Evolutionary conservation across 352 stramenopile genomes (phyloP), one percentile per base, ranked within the genome.

Genomic region (Stephanocyclus meneghinianus): DNA sequence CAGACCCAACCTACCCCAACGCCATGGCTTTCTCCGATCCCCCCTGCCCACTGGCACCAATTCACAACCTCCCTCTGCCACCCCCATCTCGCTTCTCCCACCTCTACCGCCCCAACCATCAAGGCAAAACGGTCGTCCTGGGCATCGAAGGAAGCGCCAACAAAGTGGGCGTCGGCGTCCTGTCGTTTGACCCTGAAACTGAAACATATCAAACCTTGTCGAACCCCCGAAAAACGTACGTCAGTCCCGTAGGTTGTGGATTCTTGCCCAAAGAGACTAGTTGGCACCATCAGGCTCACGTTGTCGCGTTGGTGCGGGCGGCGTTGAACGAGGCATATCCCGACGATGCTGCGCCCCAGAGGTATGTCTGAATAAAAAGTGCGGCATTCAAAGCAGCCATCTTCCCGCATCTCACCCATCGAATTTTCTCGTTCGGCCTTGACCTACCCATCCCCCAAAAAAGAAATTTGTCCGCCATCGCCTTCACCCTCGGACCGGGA

Each of bases 191-290:
- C 81, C 86, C 85, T 9, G 47, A 70, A 10, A 86, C 79, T 9
- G 70, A 82, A 47, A 76, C 81, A 9, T 97, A 96, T 78, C 75
- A 91, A 57, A 99, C 99, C 73, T 87, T 99, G 51, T 95, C 97
- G 21, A 99, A 99, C 89, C 96, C 97, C 65, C 91, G 97, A 63
- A 99, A 99, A 91, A 99, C 98, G 56, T 99, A 98, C 89, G 97
- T 99, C 69, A 97, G 97, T 59, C 97, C 97, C 2, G 92, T 96
- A 0, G 97, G 98, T 21, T 92, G 98, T 62, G 98, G 98, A 9
- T 99, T 99, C 78, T 80, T 99, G 63, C 98, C 98, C 40, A 94
- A 96, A 44, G 96, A 99, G 90, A 99, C 98, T 9, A 95, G 97
- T 37, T 98, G 94, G 94, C 98, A 99, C 91, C 98, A 99, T 91